Base-by-base conservation (phyloP, 306 rosid species). In the Castanea crenata region DNA sequence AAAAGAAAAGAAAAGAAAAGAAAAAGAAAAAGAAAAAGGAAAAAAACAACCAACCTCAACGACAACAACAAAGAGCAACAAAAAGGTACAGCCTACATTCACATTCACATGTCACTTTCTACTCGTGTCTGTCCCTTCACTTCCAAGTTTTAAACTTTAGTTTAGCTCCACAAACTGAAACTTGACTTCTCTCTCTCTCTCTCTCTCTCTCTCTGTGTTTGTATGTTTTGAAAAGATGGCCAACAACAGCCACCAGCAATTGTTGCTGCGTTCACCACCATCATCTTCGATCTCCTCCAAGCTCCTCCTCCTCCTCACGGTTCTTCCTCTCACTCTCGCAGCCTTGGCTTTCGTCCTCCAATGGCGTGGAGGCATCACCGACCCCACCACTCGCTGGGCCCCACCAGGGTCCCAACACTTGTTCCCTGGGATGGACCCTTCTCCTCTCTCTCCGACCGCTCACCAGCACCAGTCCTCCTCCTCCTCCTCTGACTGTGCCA, bases 301-400 rank as follows among this genome's bases (percentile, higher is more conserved):
- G 88, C 84, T 94, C 74, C 88, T 94, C 54, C 90, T 93, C 62
- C 96, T 93, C 71, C 96, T 95, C 41, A 93, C 98, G 13, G 79
- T 95, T 32, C 98, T 95, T 21, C 98, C 98, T n/a, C 90, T 95
- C 14, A 90, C 93, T 3, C 86, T 95, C 54, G 99, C 99, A 0
- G 84, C 93, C 78, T 82, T 95, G 34, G 99, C 98, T 18, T 95
- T 95, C 82, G 64, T 90, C 55, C 99, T 95, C 82, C 99, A 95
- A 90, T 95, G 99, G 99, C 99, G 99, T 1, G 99, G 99, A 25
- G 97, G 98, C 29, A 62, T 93, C 78, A 82, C 89, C 75, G 98
- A 95, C 84, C 99, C 99, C 15, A 69, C 85, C 63, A 86, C 92
- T 34, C 94, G 90, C 8, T 86, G 92, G 83, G 80, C 92, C 35